Percentiles rank a stretch among this genome's conserved stretches.
Conservation (phyloP, 306 rosid genomes). For the Quercus bicolor region DNA sequence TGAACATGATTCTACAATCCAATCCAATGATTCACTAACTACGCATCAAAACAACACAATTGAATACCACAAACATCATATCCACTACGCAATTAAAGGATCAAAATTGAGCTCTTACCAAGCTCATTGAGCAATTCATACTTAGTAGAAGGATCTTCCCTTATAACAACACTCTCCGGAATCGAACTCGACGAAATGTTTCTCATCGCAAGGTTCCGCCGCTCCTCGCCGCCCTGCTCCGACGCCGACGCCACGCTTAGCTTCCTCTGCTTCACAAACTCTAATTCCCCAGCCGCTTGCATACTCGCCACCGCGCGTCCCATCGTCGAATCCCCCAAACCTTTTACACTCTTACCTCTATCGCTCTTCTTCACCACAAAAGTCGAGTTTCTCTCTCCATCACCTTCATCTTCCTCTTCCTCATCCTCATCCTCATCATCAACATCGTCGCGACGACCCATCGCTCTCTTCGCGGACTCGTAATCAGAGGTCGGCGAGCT, state of each 20-base stretch:
- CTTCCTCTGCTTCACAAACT: constrained; percentile 74
- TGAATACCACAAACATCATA: background rate
- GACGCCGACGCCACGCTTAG: constrained; percentile 56
- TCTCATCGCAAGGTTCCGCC: constrained; percentile 34
- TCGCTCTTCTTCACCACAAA: constrained; percentile 62
- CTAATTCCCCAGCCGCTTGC: constrained; percentile 72
- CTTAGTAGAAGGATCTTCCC: constrained; percentile 86
- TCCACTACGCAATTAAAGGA: background rate
- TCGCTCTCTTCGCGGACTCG: constrained; percentile 25
- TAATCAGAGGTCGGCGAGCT: constrained; percentile 20
- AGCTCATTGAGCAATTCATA: constrained; percentile 96
- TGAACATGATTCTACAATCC: background rate
- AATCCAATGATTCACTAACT: background rate
- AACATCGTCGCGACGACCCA: constrained; percentile 20
- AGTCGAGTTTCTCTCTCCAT: constrained; percentile 55
- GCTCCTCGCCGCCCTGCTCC: constrained; percentile 51
- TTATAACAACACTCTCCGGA: constrained; percentile 81
- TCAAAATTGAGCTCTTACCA: constrained; percentile 42
- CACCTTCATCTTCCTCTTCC: constrained; percentile 32
- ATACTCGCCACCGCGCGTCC: constrained; percentile 91
- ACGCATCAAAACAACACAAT: background rate
- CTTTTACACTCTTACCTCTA: constrained; percentile 39
- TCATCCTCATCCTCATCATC: constrained; percentile 19
- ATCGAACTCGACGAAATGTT: constrained; percentile 89
- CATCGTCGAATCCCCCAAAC: constrained; percentile 51